Base-by-base conservation (phyloP, 331 rosid genomes). In the Saraca asoca region DNA sequence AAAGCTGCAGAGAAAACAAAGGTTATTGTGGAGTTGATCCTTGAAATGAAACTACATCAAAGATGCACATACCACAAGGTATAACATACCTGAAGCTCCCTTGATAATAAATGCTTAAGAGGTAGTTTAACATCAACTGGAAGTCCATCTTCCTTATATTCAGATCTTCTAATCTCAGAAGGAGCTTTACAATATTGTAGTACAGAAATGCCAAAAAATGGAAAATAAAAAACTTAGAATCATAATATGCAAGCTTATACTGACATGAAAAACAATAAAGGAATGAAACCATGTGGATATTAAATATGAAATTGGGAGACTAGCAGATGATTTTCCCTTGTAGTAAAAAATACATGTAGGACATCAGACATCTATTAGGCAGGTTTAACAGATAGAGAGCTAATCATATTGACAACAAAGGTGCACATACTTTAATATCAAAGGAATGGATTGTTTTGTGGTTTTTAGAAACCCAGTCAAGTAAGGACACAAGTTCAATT, bases 141-240 rank as follows among this genome's bases (percentile, higher is more conserved):
- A 74, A 85, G 78, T 24, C 81, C 88, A 46, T 92, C 98, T 33
- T 92, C 98, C 78, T 81, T 89, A 75, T 63, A 75, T 67, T 92
- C 95, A 35, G 79, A 66, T 69, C 80, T 87, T 75, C 84, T 87
- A 49, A 78, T 76, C 55, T 87, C 94, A 67, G 86, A 33, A 58
- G 87, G 67, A 38, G 75, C 89, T 74, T 83, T 82, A 75, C 31
- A 24, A 24, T 24, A 24, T 24, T 1, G 3, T 24, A 64, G 78
- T 41, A 69, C 71, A 29, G 55, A 83, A 59, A 48, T 52, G 66
- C 59, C 63, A 68, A 48, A 11, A 42, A 57, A 18, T 2, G 17
- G 62, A 37, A 78, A 74, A 68, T 49, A 42, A 60, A 76, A 45
- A 76, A 45, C 46, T 53, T 78, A 12, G 9, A 5, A 60, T 66